Evolutionary conservation across 1,139 yeast genomes (phyloP), one percentile per base, ranked within the genome.

Genomic region (Debaryomyces coudertii): DNA sequence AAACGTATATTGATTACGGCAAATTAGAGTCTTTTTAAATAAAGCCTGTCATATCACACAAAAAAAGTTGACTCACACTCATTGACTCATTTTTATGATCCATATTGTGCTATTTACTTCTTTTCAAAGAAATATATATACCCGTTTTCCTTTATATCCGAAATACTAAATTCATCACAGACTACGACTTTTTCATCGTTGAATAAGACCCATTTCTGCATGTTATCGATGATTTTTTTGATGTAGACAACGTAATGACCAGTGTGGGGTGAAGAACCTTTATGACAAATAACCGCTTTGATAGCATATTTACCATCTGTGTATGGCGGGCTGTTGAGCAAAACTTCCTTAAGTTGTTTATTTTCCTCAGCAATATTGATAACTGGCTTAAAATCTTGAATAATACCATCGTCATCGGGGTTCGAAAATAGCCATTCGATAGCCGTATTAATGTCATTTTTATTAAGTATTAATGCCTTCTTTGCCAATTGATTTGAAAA

Each of bases 191-290:
- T 92, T 60, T 93, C 99, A 62, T 93, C 99, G 58, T 93, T 93
- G 69, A 84, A 93, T 48, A 93, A 71, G 0, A 87, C 85, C 97
- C 98, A 92, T 47, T 73, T 70, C n/a, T 58, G 67, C 38, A 66
- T 65, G 1, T 69, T 73, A 4, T 73, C 73, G 1, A 74, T 65
- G 0, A 62, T 46, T 27, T 61, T 55, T 53, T 80, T 80, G 39
- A 90, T 74, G 58, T 87, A 93, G 0, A 87, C 92, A 34, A 95
- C 98, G 62, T 93, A 93, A 64, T 93, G 99, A 0, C 99, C 99
- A 0, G 97, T 90, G 52, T 93, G 97, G 1, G 93, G 89, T 15
- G 97, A 89, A 1, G 86, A 77, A 8, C 99, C 99, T 63, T 93
- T 93, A 65, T 93, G 99, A 61, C 98, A 92, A 18, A 93, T 78